Percentiles rank a stretch among this genome's conserved stretches.
Evolutionary conservation across 2,329 filamentous ascomycete genomes (phyloP).

Genomic region (Reticulascus tulasneorum): DNA sequence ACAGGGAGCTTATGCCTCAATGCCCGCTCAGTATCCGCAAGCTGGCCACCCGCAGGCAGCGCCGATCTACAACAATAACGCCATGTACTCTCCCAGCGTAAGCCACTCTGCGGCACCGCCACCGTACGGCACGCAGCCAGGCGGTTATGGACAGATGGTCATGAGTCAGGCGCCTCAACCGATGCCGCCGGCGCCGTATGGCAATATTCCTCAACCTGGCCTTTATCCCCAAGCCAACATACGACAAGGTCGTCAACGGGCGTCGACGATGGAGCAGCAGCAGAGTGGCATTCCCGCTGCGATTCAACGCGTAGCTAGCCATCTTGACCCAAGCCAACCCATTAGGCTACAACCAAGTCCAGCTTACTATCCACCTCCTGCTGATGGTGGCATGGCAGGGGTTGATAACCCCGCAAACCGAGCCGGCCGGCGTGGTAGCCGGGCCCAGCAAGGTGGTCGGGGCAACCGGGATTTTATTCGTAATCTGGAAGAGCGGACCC

Average conservation of each 20-base stretch:
- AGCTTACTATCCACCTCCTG: constrained; percentile 92
- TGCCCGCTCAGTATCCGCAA: constrained; percentile 45
- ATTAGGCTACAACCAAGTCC: constrained; percentile 93
- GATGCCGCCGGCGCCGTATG: constrained; percentile 63
- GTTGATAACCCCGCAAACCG: constrained; percentile 55
- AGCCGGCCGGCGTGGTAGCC: constrained; percentile 71
- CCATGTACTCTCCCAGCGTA: constrained; percentile 66
- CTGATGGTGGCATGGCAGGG: constrained; percentile 66
- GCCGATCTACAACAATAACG: constrained; percentile 77
- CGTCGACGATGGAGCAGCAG: constrained; percentile 94
- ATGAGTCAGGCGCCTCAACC: constrained; percentile 66
- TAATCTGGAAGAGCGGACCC: constrained; percentile 86
- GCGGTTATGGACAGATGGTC: constrained; percentile 69
- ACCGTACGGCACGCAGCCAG: constrained; percentile 70
- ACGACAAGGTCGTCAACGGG: constrained; percentile 77
- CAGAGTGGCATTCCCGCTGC: constrained; percentile 88
- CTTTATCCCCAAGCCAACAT: constrained; percentile 62
- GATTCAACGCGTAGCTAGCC: constrained; percentile 91
- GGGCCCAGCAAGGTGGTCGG: constrained; percentile 57
- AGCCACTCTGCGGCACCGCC: constrained; percentile 63
- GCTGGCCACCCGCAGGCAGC: constrained; percentile 45
- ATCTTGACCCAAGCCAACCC: constrained; percentile 89
- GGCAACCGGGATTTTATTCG: constrained; percentile 86
- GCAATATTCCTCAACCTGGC: constrained; percentile 44
- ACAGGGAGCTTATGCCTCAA: constrained; percentile 55